Percentiles rank a stretch among this genome's conserved stretches.
These are phyloP conservation scores for Rubia balearica DNA, from an alignment of 305 asterid species.

Conservation along the genomic window DNA sequence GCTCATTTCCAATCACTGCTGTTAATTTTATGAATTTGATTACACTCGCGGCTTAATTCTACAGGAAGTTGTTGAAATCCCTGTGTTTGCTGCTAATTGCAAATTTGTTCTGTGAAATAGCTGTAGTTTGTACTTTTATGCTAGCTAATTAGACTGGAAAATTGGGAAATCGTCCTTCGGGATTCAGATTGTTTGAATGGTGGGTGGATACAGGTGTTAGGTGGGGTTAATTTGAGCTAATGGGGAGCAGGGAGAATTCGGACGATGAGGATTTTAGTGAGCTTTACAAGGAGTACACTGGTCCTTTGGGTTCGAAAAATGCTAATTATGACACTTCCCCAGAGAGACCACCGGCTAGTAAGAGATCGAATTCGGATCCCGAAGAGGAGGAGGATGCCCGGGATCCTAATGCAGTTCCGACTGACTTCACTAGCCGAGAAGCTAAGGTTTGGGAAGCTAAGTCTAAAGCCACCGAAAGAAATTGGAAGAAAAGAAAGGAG, in stretches of 20 bases:
- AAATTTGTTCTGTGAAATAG: neutral
- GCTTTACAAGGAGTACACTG: constrained; percentile 86
- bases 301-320: constrained; percentile 50
- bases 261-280: constrained; percentile 94
- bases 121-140: no score
- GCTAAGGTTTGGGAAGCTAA: constrained; percentile 99
- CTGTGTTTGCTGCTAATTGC: neutral
- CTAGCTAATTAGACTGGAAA: neutral
- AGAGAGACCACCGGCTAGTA: constrained; percentile 41
- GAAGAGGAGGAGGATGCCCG: constrained; percentile 79
- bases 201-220: constrained; percentile 14
- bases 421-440: constrained; percentile 98
- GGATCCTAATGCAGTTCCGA: constrained; percentile 96
- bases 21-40: neutral
- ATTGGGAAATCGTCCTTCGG: neutral
- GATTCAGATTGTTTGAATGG: neutral
- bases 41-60: neutral
- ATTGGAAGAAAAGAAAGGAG: constrained; percentile 97
- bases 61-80: neutral
- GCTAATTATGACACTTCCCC: constrained; percentile 36
- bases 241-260: constrained; percentile 34
- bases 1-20: no score
- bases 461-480: constrained; percentile 96
- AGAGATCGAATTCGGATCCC: constrained; percentile 64
- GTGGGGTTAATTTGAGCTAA: constrained; percentile 9